Evolutionary conservation across 192 early-diverging fungal species (phyloP).

Genomic region (Umbelopsis isabellina): DNA sequence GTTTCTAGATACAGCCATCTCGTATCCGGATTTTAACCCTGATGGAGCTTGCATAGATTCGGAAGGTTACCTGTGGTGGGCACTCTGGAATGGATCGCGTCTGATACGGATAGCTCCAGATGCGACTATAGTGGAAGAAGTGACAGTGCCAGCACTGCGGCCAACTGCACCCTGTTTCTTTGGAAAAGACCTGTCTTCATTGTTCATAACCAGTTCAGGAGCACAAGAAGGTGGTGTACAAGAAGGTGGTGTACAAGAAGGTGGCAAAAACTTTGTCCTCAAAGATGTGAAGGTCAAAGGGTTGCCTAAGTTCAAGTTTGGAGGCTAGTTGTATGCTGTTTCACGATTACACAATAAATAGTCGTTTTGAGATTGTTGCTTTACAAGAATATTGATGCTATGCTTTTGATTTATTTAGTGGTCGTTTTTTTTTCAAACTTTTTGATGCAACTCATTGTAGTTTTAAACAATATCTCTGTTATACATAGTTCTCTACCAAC

Average conservation of each 20-base stretch:
- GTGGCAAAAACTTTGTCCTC: conserved; percentile 15
- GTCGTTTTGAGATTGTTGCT: no score
- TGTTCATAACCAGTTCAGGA: conserved; percentile 8
- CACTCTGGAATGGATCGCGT: conserved; percentile 1
- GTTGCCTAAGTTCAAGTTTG: conserved; percentile 7
- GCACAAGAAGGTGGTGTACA: not conserved
- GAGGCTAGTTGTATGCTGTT: not conserved
- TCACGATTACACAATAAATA: no score
- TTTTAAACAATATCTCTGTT: no score
- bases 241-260: not conserved
- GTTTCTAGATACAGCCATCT: not conserved
- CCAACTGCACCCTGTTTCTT: conserved; percentile 7
- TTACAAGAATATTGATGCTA: no score
- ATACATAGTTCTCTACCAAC: no score
- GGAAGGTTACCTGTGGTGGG: conserved; percentile 13
- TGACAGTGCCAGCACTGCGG: not conserved
- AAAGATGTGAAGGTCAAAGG: not conserved
- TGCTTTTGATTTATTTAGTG: no score
- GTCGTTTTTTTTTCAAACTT: not conserved
- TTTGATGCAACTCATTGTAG: no score
- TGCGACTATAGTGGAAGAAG: conserved; percentile 1
- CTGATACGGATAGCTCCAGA: conserved; percentile 9
- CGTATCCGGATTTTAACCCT: not conserved
- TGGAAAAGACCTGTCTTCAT: conserved; percentile 1
- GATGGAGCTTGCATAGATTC: not conserved